phyloP scores from a whole-genome alignment of 768 basidiomycete genomes.

The Baorangia bicolor region DNA sequence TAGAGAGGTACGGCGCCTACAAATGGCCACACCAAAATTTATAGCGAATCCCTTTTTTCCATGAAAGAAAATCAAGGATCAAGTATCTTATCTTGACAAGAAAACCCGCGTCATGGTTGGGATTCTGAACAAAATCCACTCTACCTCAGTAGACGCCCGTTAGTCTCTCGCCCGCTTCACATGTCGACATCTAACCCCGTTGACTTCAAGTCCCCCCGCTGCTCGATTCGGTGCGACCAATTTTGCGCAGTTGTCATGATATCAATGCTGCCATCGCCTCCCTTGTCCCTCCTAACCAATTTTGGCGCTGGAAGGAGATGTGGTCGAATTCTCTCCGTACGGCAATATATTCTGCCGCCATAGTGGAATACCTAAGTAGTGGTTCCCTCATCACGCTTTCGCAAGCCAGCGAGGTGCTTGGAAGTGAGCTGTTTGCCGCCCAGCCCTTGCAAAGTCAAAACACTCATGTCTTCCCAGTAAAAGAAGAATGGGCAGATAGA shows the following conservation, averaged over 20 bases:
- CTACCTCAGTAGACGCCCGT: constrained; percentile 63
- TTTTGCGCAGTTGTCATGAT: constrained; percentile 53
- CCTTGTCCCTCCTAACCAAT: constrained; percentile 66
- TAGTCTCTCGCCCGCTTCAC: constrained; percentile 26
- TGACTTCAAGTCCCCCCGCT: constrained; percentile 54
- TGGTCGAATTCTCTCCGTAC: constrained; percentile 71
- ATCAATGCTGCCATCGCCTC: constrained; percentile 50
- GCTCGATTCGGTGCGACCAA: constrained; percentile 54
- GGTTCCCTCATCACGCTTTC: constrained; percentile 59
- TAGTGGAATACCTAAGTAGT: constrained; percentile 62
- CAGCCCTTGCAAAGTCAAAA: neutral
- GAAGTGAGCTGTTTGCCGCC: constrained; percentile 49
- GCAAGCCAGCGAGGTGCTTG: constrained; percentile 53
- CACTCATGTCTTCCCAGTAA: constrained; percentile 44
- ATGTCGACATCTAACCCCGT: constrained; percentile 8
- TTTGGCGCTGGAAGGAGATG: constrained; percentile 86
- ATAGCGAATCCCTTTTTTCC: neutral
- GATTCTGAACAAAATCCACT: constrained; percentile 77
- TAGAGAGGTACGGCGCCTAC: constrained; percentile 51
- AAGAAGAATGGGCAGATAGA: constrained; percentile 66
- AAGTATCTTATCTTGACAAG: constrained; percentile 73
- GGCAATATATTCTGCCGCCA: constrained; percentile 62
- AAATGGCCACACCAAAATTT: neutral
- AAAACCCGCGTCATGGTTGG: constrained; percentile 71
- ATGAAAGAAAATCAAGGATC: constrained; percentile 74